Conservation (phyloP, 768 basidiomycete species). For the Coprinopsis strossmayeri region DNA sequence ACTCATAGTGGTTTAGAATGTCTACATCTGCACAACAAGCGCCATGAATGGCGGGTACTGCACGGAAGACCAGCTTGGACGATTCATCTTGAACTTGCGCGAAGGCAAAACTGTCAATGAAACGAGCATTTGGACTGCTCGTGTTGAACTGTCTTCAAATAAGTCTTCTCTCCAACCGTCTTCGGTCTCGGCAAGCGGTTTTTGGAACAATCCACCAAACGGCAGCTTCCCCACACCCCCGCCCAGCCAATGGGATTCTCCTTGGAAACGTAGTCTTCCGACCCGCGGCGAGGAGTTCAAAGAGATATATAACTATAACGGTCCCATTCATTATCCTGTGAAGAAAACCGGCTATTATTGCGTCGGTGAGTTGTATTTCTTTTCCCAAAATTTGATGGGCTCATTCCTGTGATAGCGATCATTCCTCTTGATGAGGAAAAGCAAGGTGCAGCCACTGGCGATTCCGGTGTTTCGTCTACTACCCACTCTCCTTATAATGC, state of each 20-base stretch:
- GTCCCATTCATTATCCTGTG: conserved; percentile 79
- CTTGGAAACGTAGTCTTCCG: conserved; percentile 35
- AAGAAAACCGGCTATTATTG: conserved; percentile 93
- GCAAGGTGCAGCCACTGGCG: conserved; percentile 23
- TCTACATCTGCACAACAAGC: conserved; percentile 87
- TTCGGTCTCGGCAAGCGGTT: conserved; percentile 23
- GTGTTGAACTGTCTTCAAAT: conserved; percentile 53
- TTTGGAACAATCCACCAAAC: conserved; percentile 62
- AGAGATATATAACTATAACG: conserved; percentile 48
- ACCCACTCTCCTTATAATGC: conserved; percentile 78
- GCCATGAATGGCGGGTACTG: conserved; percentile 73
- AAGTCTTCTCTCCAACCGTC: conserved; percentile 20
- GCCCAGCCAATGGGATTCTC: conserved; percentile 38
- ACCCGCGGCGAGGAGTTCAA: conserved; percentile 37
- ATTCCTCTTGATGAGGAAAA: conserved; percentile 83
- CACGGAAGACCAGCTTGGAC: conserved; percentile 62
- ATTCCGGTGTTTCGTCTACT: no score
- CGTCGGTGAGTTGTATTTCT: conserved; percentile 57
- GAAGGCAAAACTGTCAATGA: conserved; percentile 51
- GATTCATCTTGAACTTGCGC: conserved; percentile 81
- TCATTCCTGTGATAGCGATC: conserved; percentile 47
- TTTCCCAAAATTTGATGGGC: background rate
- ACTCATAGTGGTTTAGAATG: conserved; percentile 50
- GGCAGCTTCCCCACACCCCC: conserved; percentile 37
- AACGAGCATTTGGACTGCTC: conserved; percentile 86